These are phyloP conservation scores for Botrytis hyacinthi DNA, from an alignment of 2,329 filamentous ascomycete genomes.

Conservation along the genomic window DNA sequence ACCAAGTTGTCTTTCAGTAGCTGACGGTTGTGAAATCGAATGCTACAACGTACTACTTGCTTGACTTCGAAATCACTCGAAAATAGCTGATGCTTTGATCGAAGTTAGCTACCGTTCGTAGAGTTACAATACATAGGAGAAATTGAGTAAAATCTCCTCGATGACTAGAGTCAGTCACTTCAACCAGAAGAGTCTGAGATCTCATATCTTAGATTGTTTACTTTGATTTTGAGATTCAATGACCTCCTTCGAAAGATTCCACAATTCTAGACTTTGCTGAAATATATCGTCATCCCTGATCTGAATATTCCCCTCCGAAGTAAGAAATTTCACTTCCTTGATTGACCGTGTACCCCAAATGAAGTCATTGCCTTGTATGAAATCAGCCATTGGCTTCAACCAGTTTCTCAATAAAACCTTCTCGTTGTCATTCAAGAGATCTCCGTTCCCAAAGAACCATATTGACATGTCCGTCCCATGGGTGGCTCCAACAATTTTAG, in stretches of 20 bases:
- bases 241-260: conserved; percentile 13
- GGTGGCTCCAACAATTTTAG: conserved; percentile 23
- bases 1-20: background rate
- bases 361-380: conserved; percentile 21
- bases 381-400: conserved; percentile 24
- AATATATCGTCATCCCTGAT: conserved; percentile 24
- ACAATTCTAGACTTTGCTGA: conserved; percentile 23
- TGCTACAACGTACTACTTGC: background rate
- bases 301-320: conserved; percentile 20
- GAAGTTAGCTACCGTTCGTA: background rate
- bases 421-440: conserved; percentile 18
- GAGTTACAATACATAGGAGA: background rate
- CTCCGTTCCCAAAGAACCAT: conserved; percentile 28
- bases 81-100: background rate
- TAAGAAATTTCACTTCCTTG: conserved; percentile 23
- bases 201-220: background rate
- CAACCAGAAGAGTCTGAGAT: background rate
- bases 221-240: background rate
- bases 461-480: conserved; percentile 27
- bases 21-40: background rate
- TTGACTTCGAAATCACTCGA: background rate
- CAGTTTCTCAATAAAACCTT: conserved; percentile 23
- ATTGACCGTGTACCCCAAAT: conserved; percentile 23
- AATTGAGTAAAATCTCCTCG: background rate
- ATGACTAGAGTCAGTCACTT: background rate